These are phyloP conservation scores for Parastagonospora avenae DNA, from an alignment of 2,329 filamentous ascomycete species.

Conservation along the genomic window DNA sequence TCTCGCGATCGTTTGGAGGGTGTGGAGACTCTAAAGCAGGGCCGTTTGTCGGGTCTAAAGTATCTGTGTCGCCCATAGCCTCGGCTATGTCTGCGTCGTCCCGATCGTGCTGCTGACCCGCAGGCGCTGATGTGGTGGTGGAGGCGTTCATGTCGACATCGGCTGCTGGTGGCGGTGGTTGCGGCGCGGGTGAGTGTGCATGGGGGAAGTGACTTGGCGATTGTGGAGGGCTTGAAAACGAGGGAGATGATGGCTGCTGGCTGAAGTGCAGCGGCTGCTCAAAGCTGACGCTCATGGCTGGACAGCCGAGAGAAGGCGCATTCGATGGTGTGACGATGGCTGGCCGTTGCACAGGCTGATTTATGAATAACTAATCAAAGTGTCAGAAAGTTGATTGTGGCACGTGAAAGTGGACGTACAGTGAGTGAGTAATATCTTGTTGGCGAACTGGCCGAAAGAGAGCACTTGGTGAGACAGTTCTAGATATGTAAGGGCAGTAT, in stretches of 20 bases:
- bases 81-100: slow-evolving; percentile 44
- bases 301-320: slow-evolving; percentile 11
- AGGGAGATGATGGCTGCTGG: slow-evolving; percentile 40
- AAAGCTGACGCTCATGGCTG: slow-evolving; percentile 48
- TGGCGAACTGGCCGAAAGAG: background rate
- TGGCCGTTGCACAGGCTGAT: background rate
- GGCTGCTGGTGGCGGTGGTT: slow-evolving; percentile 24
- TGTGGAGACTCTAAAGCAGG: slow-evolving; percentile 7
- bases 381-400: background rate
- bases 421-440: background rate
- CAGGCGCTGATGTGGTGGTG: slow-evolving; percentile 33
- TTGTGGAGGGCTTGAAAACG: slow-evolving; percentile 39
- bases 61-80: slow-evolving; percentile 9
- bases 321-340: slow-evolving; percentile 8
- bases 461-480: background rate
- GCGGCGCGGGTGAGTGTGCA: slow-evolving; percentile 31
- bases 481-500: background rate
- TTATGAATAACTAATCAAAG: slow-evolving; percentile 2
- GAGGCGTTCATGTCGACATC: slow-evolving; percentile 45
- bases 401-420: background rate
- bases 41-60: slow-evolving; percentile 15
- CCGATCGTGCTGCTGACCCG: slow-evolving; percentile 46
- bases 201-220: slow-evolving; percentile 37
- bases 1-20: slow-evolving; percentile 8
- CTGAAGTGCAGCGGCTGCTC: slow-evolving; percentile 47